A percentile compares a stretch with the other conserved stretches of the same genome.
phyloP scores from a whole-genome alignment of 2,329 filamentous ascomycete genomes.

The Aspergillus felis region DNA sequence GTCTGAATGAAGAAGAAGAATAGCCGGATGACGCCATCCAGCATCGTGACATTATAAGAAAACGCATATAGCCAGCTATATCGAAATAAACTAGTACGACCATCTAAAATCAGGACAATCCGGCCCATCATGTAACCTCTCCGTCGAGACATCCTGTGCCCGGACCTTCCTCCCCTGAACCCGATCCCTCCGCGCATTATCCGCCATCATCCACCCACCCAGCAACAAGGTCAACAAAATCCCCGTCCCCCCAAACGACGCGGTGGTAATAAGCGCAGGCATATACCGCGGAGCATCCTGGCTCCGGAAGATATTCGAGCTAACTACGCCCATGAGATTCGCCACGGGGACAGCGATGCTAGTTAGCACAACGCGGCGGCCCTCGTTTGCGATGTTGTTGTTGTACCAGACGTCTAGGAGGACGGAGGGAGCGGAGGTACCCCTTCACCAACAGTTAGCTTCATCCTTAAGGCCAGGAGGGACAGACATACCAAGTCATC shows the following conservation, averaged over 20 bases:
- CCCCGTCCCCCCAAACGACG: conserved; percentile 52
- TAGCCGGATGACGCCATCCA: no score
- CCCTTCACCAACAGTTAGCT: no score
- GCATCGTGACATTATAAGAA: no score
- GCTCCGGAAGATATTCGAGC: conserved; percentile 63
- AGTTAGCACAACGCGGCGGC: conserved; percentile 65
- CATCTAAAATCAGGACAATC: conserved; percentile 53
- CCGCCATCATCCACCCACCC: conserved; percentile 61
- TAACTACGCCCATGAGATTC: conserved; percentile 71
- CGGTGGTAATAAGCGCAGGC: conserved; percentile 60
- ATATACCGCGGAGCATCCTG: conserved; percentile 64
- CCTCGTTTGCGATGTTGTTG: conserved; percentile 77
- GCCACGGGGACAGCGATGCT: conserved; percentile 70
- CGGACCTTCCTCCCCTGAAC: conserved; percentile 53
- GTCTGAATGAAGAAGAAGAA: no score
- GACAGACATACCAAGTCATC: conserved; percentile 69
- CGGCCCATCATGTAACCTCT: conserved; percentile 54
- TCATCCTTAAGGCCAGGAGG: no score
- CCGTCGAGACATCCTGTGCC: conserved; percentile 56
- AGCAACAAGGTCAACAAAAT: conserved; percentile 52
- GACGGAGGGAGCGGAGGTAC: conserved; percentile 69
- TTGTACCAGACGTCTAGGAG: conserved; percentile 68
- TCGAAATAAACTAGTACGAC: conserved; percentile 27
- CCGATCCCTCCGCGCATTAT: conserved; percentile 60
- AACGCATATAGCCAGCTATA: no score